Evolutionary conservation across 2,329 filamentous ascomycete species (phyloP).

Genomic region (Aspergillus sp.): DNA sequence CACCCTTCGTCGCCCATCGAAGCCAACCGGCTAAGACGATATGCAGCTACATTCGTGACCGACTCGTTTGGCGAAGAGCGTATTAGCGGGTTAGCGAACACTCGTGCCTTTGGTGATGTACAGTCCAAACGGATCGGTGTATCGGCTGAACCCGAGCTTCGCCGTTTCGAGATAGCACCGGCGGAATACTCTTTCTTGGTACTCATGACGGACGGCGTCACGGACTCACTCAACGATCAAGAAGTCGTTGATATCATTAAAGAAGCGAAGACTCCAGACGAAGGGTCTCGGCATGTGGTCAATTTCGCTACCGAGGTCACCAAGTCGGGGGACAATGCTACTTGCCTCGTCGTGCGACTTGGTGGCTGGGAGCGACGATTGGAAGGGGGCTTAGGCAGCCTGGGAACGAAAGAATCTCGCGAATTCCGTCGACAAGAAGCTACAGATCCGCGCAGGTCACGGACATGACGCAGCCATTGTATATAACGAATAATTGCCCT

Average conservation of each 20-base stretch:
- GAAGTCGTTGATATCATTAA: slow-evolving; percentile 96
- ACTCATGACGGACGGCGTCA: slow-evolving; percentile 84
- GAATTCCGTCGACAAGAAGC: slow-evolving; percentile 81
- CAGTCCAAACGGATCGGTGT: slow-evolving; percentile 88
- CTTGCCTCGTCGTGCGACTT: slow-evolving; percentile 61
- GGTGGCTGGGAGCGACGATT: slow-evolving; percentile 63
- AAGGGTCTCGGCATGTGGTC: slow-evolving; percentile 76
- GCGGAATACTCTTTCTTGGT: slow-evolving; percentile 89
- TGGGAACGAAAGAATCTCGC: slow-evolving; percentile 89
- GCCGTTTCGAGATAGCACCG: slow-evolving; percentile 72
- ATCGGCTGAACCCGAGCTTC: slow-evolving; percentile 87
- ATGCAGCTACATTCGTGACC: slow-evolving; percentile 82
- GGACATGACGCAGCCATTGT: slow-evolving; percentile 37
- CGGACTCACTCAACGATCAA: slow-evolving; percentile 81
- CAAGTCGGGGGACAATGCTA: slow-evolving; percentile 62
- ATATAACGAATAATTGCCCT: slow-evolving; percentile 1
- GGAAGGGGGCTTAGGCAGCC: slow-evolving; percentile 82
- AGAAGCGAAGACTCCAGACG: slow-evolving; percentile 86
- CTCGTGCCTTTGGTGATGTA: slow-evolving; percentile 91
- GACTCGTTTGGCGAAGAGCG: slow-evolving; percentile 98
- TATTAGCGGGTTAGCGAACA: slow-evolving; percentile 90
- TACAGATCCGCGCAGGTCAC: slow-evolving; percentile 72
- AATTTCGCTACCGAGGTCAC: slow-evolving; percentile 86
- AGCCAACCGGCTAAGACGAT: slow-evolving; percentile 77
- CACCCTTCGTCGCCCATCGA: slow-evolving; percentile 87